These are phyloP conservation scores for Suillus variegatus DNA, from an alignment of 768 basidiomycete species.

Conservation along the genomic window DNA sequence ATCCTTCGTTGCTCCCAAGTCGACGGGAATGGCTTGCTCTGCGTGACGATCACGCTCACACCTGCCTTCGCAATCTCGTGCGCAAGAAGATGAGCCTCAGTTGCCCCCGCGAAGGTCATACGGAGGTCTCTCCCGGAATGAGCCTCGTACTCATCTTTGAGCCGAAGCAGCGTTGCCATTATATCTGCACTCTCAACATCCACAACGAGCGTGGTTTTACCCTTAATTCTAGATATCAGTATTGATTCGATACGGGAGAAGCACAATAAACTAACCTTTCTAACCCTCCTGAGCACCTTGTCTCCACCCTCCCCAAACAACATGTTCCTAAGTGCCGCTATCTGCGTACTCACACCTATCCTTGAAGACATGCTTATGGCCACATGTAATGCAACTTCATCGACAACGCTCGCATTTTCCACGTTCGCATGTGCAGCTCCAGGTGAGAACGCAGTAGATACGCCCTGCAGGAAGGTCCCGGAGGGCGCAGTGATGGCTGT, in stretches of 20 bases:
- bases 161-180: conserved; percentile 66
- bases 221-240: conserved; percentile 34
- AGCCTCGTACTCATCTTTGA: conserved; percentile 69
- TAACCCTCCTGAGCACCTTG: conserved; percentile 20
- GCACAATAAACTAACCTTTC: conserved; percentile 13
- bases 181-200: conserved; percentile 70
- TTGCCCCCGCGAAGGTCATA: conserved; percentile 62
- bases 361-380: conserved; percentile 41
- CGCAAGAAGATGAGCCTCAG: conserved; percentile 68
- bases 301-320: conserved; percentile 55
- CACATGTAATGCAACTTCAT: conserved; percentile 64
- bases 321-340: conserved; percentile 62
- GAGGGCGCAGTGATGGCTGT: conserved; percentile 53
- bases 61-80: conserved; percentile 63
- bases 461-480: conserved; percentile 52
- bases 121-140: conserved; percentile 57
- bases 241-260: background rate
- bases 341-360: conserved; percentile 65
- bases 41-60: conserved; percentile 72
- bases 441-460: conserved; percentile 64
- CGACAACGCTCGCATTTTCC: conserved; percentile 60
- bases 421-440: conserved; percentile 54
- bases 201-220: conserved; percentile 65
- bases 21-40: conserved; percentile 60
- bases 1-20: conserved; percentile 68